Evolutionary conservation across 192 early-diverging fungal genomes (phyloP), one percentile per base, ranked within the genome.

Genomic region (Podila clonocystis): DNA sequence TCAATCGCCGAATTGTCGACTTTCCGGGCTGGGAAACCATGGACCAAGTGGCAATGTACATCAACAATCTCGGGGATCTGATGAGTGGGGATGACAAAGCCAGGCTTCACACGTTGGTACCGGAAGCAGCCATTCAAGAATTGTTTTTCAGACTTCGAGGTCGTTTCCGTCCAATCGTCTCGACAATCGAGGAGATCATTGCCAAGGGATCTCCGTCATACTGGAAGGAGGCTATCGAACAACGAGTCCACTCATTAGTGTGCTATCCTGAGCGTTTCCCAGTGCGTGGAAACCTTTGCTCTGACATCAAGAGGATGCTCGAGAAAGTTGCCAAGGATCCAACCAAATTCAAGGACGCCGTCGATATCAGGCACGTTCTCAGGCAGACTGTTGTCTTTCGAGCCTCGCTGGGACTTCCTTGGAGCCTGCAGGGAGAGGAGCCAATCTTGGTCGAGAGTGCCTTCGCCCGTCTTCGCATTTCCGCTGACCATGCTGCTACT

Each of bases 351-450:
- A n/a, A 31, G 26, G 63, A 77, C 63, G 64, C 75, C 58, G 58
- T 77, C 48, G 68, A 77, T 38, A 41, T 77, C 68, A 67, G 34
- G 58, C 68, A 77, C 30, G 63, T 70, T 17, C 75, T 77, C 64
- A 70, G 31, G 58, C 75, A 71, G 67, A 71, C 75, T 67, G 58
- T 71, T 60, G 68, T 71, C 62, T n/a, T 11, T 77, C 68, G 64
- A 66, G 75, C 75, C 20, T 77, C 63, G 22, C 64, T 77, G 19
- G 75, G 75, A 71, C 68, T 77, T 24, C 63, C 75, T 28, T 77
- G 75, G 75, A 71, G 68, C 75, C 58, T 77, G 64, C 64, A 33
- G 67, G 75, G 68, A 77, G 75, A 77, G 75, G 68, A 77, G 64
- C 75, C 75, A 26, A 77, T 77, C 58, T 38, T 77, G 68, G 68